Conservation (phyloP, 2,329 filamentous ascomycete species). For the Alternaria consortialis region DNA sequence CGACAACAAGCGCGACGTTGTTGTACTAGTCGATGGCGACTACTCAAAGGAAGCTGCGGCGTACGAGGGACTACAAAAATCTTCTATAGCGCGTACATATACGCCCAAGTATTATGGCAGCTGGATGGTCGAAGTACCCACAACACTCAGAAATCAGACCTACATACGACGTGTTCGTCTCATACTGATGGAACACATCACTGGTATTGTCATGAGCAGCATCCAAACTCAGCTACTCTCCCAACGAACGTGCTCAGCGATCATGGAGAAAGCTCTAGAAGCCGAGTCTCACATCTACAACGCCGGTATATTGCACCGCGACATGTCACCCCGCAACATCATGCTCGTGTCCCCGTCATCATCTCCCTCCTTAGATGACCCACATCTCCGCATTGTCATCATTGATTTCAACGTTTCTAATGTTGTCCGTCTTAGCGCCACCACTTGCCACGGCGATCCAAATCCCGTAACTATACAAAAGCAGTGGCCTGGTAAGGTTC, state of each 20-base stretch:
- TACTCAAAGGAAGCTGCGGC: slow-evolving; percentile 11
- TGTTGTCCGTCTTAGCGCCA: not conserved
- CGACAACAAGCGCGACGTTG: slow-evolving; percentile 6
- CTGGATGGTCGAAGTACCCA: slow-evolving; percentile 8
- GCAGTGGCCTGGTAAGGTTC: not conserved
- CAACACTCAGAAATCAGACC: not conserved
- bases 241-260: not conserved
- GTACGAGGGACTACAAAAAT: not conserved
- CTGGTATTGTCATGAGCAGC: not conserved
- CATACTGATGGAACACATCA: slow-evolving; percentile 7
- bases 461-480: not conserved
- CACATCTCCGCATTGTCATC: not conserved
- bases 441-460: not conserved
- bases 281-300: slow-evolving; percentile 10
- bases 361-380: not conserved
- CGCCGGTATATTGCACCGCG: slow-evolving; percentile 10
- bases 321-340: slow-evolving; percentile 19
- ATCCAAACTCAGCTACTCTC: not conserved
- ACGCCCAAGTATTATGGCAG: slow-evolving; percentile 5
- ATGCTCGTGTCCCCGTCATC: slow-evolving; percentile 4
- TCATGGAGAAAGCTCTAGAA: slow-evolving; percentile 3
- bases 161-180: slow-evolving; percentile 10
- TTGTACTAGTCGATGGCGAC: slow-evolving; percentile 7
- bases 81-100: not conserved
- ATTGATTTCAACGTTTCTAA: slow-evolving; percentile 12